These are phyloP conservation scores for Pythium utonaiense DNA, from an alignment of 352 stramenopile species.

Conservation along the genomic window DNA sequence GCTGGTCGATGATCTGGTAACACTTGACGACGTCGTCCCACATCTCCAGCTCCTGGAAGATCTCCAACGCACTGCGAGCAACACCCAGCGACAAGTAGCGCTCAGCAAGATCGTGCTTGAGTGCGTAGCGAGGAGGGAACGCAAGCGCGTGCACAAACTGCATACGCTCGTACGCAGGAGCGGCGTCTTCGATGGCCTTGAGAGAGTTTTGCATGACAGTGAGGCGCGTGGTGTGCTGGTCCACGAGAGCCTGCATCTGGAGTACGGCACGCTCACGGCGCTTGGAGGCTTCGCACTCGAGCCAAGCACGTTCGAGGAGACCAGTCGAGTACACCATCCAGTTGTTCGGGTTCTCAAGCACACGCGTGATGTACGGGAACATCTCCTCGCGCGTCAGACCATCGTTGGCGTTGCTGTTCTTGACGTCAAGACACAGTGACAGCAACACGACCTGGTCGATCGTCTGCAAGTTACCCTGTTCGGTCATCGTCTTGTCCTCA, in stretches of 20 bases:
- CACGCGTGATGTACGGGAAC: constrained; percentile 91
- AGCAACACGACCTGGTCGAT: constrained; percentile 90
- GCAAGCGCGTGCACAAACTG: constrained; percentile 90
- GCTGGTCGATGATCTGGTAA: constrained; percentile 91
- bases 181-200: constrained; percentile 86
- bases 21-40: constrained; percentile 97
- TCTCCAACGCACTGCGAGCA: constrained; percentile 85
- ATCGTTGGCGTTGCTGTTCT: constrained; percentile 95
- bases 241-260: constrained; percentile 95
- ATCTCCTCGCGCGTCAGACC: constrained; percentile 95
- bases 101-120: constrained; percentile 92
- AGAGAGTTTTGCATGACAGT: constrained; percentile 89
- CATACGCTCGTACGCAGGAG: constrained; percentile 88
- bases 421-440: constrained; percentile 95
- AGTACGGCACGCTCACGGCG: constrained; percentile 92
- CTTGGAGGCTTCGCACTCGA: constrained; percentile 93
- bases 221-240: constrained; percentile 93
- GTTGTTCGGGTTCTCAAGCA: constrained; percentile 93
- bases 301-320: constrained; percentile 90
- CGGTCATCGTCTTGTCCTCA: constrained; percentile 54
- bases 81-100: constrained; percentile 91
- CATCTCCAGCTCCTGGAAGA: constrained; percentile 93
- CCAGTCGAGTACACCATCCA: constrained; percentile 96
- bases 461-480: constrained; percentile 72
- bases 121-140: constrained; percentile 92